These are phyloP conservation scores for Fraxinus ornus DNA, from an alignment of 305 asterid species.

Conservation along the genomic window DNA sequence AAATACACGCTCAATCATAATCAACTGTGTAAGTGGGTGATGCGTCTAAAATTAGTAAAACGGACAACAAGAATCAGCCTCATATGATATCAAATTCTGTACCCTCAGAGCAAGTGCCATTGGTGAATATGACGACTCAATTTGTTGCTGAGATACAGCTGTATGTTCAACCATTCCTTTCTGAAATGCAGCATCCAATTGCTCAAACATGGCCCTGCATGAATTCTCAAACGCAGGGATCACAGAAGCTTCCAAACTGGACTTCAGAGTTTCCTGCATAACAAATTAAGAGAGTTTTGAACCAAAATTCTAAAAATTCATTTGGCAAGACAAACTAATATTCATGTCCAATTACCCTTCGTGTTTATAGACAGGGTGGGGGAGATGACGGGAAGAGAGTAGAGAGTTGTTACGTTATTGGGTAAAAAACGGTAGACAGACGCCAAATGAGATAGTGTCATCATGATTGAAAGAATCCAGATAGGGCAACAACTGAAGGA, in stretches of 20 bases:
- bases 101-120: constrained; percentile 80
- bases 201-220: constrained; percentile 87
- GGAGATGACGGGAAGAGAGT: neutral
- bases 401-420: neutral
- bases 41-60: neutral
- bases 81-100: constrained; percentile 16
- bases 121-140: constrained; percentile 78
- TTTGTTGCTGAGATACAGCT: constrained; percentile 65
- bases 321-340: neutral
- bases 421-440: neutral
- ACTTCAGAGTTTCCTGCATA: constrained; percentile 74
- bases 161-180: constrained; percentile 88
- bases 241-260: constrained; percentile 72
- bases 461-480: neutral
- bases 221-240: constrained; percentile 90
- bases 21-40: neutral
- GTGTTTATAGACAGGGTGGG: neutral
- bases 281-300: constrained; percentile 18
- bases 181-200: constrained; percentile 77
- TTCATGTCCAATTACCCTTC: neutral
- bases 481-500: neutral
- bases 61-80: neutral
- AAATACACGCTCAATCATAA: neutral
- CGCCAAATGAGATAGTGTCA: neutral
- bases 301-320: neutral